Percentiles rank a stretch among this genome's conserved stretches.
These are phyloP conservation scores for Mortierella alpina DNA, from an alignment of 192 early-diverging fungal genomes.

Conservation along the genomic window DNA sequence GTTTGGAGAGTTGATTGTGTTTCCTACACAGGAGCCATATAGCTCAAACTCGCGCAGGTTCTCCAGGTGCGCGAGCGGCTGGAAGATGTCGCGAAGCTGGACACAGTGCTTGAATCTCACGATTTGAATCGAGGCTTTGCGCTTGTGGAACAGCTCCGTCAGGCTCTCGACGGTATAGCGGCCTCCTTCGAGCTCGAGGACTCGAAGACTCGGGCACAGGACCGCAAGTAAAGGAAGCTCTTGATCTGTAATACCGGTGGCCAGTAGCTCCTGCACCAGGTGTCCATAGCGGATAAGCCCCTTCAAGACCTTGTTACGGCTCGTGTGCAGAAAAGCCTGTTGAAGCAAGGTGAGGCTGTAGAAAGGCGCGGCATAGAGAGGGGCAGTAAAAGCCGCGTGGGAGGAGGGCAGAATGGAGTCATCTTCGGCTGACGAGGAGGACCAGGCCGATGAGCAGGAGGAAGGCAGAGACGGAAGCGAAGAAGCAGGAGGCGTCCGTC, in stretches of 20 bases:
- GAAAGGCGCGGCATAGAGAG: not conserved
- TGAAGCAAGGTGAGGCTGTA: conserved; percentile 19
- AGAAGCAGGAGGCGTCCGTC: conserved; percentile 4
- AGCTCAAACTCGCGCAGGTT: conserved; percentile 48
- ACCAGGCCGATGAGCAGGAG: conserved; percentile 44
- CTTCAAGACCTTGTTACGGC: conserved; percentile 38
- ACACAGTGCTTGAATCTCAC: conserved; percentile 43
- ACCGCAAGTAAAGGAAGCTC: conserved; percentile 28
- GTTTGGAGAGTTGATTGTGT: conserved; percentile 49
- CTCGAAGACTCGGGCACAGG: conserved; percentile 32
- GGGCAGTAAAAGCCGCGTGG: not conserved
- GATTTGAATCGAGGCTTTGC: conserved; percentile 25
- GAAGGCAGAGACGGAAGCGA: conserved; percentile 27
- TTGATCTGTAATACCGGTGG: conserved; percentile 49
- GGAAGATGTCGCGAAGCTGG: conserved; percentile 37
- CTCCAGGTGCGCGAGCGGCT: conserved; percentile 18
- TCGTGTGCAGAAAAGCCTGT: conserved; percentile 33
- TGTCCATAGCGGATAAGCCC: conserved; percentile 35
- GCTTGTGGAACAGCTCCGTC: conserved; percentile 26
- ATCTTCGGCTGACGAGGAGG: conserved; percentile 2
- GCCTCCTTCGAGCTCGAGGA: conserved; percentile 45
- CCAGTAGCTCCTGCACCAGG: conserved; percentile 37
- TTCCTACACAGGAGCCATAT: conserved; percentile 51
- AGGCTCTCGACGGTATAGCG: conserved; percentile 39
- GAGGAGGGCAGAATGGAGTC: not conserved